A percentile compares a stretch with the other conserved stretches of the same genome.
phyloP scores from a whole-genome alignment of 139 green algal species.

The Zygnema circumcarinatum region DNA sequence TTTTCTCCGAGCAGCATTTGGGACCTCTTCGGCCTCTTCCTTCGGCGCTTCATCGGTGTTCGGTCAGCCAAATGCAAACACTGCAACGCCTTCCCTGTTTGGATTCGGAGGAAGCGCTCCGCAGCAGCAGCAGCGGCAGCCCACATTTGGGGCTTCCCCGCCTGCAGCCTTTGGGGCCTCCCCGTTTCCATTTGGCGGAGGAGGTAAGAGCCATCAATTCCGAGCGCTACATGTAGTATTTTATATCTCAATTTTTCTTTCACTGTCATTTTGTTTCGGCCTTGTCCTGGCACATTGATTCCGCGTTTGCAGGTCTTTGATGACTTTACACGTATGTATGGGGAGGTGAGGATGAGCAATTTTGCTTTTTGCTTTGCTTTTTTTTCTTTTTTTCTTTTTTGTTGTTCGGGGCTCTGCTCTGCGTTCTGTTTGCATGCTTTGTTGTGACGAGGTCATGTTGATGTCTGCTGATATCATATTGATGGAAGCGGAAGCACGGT shows the following conservation, averaged over 20 bases:
- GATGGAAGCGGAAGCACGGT: background rate
- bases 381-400: background rate
- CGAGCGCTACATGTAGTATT: too few relatives aligned
- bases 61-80: too few relatives aligned
- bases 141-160: conserved; percentile 58
- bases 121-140: too few relatives aligned
- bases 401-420: background rate
- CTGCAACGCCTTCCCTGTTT: too few relatives aligned
- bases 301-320: too few relatives aligned
- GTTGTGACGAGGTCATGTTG: too few relatives aligned
- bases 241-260: background rate
- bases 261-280: conserved; percentile 1
- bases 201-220: background rate
- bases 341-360: too few relatives aligned
- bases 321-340: too few relatives aligned
- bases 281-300: background rate
- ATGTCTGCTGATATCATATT: too few relatives aligned
- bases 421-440: too few relatives aligned
- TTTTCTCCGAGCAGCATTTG: conserved; percentile 54
- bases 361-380: too few relatives aligned
- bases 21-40: conserved; percentile 19
- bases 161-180: conserved; percentile 48
- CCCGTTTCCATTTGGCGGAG: conserved; percentile 6
- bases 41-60: conserved; percentile 67
- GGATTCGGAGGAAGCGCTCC: too few relatives aligned